Percentiles rank a stretch among this genome's conserved stretches.
phyloP scores from a whole-genome alignment of 331 rosid species.

The Malus hybrid region DNA sequence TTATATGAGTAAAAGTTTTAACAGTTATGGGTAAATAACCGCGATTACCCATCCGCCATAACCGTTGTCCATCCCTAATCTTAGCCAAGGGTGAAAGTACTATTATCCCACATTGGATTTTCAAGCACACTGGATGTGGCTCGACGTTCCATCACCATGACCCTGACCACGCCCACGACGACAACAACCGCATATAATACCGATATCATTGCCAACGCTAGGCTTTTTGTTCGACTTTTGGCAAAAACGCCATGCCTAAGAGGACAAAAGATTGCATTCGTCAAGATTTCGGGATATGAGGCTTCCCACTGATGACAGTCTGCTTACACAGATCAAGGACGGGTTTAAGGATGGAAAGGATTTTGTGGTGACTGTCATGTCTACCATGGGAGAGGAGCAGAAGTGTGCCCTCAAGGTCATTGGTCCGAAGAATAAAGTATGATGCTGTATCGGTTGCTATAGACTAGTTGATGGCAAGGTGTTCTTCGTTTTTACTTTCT shows the following conservation, averaged over 20 bases:
- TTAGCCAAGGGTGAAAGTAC: no score
- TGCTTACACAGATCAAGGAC: constrained; percentile 42
- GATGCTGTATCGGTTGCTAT: constrained; percentile 23
- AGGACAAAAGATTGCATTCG: no score
- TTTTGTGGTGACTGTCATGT: constrained; percentile 67
- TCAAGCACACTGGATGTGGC: no score
- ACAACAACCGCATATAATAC: no score
- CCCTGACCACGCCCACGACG: not conserved
- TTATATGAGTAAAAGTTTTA: no score
- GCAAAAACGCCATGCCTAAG: no score
- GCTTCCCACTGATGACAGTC: constrained; percentile 65
- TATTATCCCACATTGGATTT: no score
- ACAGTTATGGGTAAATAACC: no score
- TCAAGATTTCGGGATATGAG: not conserved
- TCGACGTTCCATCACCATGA: not conserved
- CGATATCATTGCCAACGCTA: no score
- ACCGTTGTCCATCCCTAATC: no score
- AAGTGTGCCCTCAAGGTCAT: constrained; percentile 62
- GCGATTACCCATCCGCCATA: no score
- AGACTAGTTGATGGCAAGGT: constrained; percentile 14
- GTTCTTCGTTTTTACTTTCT: not conserved
- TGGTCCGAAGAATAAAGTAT: constrained; percentile 46
- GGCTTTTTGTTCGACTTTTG: no score
- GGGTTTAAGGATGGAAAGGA: constrained; percentile 46
- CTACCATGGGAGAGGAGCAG: constrained; percentile 80